These are phyloP conservation scores for Pseudogymnoascus sp. DNA, from an alignment of 2,329 filamentous ascomycete genomes.

Conservation along the genomic window DNA sequence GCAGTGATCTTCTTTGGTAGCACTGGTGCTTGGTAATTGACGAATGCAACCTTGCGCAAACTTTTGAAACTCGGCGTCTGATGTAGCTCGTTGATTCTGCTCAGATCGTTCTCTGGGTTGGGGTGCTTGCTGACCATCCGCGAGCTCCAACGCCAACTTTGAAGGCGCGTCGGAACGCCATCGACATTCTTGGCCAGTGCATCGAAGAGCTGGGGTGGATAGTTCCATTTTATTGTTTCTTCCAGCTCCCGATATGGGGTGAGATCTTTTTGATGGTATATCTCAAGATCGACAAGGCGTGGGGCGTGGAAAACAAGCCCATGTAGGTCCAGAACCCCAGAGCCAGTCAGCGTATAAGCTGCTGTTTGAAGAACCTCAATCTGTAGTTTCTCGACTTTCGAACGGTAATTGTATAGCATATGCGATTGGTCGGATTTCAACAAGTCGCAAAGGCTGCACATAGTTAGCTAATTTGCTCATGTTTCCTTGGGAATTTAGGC, in stretches of 20 bases:
- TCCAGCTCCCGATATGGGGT: conserved; percentile 57
- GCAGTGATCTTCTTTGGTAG: conserved; percentile 19
- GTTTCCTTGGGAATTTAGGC: conserved; percentile 23
- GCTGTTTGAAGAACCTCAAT: conserved; percentile 58
- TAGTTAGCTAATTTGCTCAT: conserved; percentile 36
- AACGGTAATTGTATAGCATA: conserved; percentile 52
- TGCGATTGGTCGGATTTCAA: not conserved
- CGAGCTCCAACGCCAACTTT: conserved; percentile 56
- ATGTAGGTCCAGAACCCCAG: conserved; percentile 48
- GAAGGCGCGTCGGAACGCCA: conserved; percentile 27
- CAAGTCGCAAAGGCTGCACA: conserved; percentile 31
- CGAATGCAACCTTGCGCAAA: conserved; percentile 50
- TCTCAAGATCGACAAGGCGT: conserved; percentile 60
- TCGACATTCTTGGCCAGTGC: conserved; percentile 44
- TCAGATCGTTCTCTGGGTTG: conserved; percentile 40
- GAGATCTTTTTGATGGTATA: conserved; percentile 63
- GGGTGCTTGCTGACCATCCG: conserved; percentile 41
- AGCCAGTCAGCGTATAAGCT: conserved; percentile 44
- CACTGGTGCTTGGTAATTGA: conserved; percentile 57
- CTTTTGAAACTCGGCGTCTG: conserved; percentile 46
- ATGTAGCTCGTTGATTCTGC: conserved; percentile 39
- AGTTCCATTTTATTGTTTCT: conserved; percentile 58
- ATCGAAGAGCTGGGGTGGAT: conserved; percentile 58
- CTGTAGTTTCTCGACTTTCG: conserved; percentile 63
- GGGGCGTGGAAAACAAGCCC: conserved; percentile 57